Evolutionary conservation across 2,329 filamentous ascomycete genomes (phyloP).

Genomic region (Trichoderma hamatum): DNA sequence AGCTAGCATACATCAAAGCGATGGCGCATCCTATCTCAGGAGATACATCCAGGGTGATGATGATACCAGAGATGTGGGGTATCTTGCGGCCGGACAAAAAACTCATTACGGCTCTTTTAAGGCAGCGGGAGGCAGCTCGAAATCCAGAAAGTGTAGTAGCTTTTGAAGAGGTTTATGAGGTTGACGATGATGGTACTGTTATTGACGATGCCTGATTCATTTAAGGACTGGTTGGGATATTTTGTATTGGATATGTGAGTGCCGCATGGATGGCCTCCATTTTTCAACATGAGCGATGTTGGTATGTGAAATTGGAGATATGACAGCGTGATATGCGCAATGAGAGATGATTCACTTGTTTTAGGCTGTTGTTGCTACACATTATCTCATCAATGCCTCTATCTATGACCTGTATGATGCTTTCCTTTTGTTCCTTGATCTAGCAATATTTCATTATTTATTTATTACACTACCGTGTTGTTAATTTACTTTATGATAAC

Average conservation of each 20-base stretch:
- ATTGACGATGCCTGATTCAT: conserved; percentile 36
- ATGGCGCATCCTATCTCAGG: conserved; percentile 24
- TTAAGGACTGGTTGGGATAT: background rate
- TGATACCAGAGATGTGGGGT: conserved; percentile 44
- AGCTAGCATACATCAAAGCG: conserved; percentile 54
- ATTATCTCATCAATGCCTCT: background rate
- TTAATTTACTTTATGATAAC: too few relatives aligned
- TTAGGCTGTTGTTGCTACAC: background rate
- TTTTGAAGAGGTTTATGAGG: conserved; percentile 36
- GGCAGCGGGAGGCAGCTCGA: conserved; percentile 29
- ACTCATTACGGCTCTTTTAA: conserved; percentile 32
- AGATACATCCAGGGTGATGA: conserved; percentile 34
- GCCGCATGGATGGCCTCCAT: too few relatives aligned
- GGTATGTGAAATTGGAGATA: background rate
- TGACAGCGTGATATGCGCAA: background rate
- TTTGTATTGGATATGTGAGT: background rate
- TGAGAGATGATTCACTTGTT: background rate
- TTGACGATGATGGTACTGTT: conserved; percentile 37
- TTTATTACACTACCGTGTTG: background rate
- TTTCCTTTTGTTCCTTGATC: background rate
- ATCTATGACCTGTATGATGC: background rate
- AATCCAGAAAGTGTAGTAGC: conserved; percentile 34
- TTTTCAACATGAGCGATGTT: background rate
- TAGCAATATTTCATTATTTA: background rate
- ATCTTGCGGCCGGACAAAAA: conserved; percentile 43